Base-by-base conservation (phyloP, 768 basidiomycete genomes). In the Tubosaeta sp. region DNA sequence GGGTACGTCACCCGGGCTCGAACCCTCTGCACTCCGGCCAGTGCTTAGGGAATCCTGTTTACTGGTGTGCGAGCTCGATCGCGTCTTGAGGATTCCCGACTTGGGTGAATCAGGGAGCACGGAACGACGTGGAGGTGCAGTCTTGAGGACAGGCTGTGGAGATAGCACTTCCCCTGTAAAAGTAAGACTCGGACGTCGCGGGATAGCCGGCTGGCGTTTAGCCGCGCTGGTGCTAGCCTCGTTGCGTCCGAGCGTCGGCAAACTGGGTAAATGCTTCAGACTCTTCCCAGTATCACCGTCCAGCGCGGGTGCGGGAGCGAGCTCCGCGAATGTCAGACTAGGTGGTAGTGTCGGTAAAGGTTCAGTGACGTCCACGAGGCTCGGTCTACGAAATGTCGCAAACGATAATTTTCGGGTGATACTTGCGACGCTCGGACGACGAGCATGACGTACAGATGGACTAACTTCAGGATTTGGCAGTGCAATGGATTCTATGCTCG, bases 321-420 rank as follows among this genome's bases (percentile, higher is more conserved):
- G 64, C 7, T 54, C 45, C 14, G 31, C 49, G 7, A 49, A 8
- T 8, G 25, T 56, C 22, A 57, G 30, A 19, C 55, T 60, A 7
- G 18, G 52, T 11, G 67, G 58, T 3, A 47, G 58, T 18, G 58
- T 51, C 12, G 60, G 62, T 19, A 60, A 32, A 24, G 57, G 55
- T 32, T 65, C 50, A 13, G 22, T 44, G 44, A 62, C 47, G n/a
- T 65, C 67, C 18, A 53, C 38, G 19, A 59, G 14, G 10, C 66
- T 69, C 2, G 57, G 59, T 47, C 56, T 55, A 19, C 67, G 67
- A 27, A 67, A 67, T 21, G 56, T 58, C n/a, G 58, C 60, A 38
- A 68, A 66, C 11, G 65, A 69, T 14, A 69, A 34, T 46, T 66
- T 68, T n/a, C 62, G 67, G 3, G 65, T 67, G 38, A 66, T 66